Percentiles rank a stretch among this genome's conserved stretches.
Evolutionary conservation across 2,329 filamentous ascomycete species (phyloP).

Genomic region (Atkinsonella hypoxylon): DNA sequence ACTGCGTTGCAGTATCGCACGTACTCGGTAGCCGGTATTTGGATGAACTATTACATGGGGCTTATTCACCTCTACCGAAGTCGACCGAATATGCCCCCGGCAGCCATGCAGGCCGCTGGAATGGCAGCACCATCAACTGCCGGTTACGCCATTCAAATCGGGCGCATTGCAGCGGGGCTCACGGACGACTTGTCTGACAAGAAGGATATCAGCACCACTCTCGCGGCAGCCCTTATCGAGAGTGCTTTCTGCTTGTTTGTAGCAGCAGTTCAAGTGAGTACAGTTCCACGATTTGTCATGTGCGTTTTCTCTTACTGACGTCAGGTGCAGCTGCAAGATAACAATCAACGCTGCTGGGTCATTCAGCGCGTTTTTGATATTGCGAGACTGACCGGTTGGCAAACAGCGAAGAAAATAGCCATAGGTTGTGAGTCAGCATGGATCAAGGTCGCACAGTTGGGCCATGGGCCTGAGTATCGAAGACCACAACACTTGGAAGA

Average conservation of each 20-base stretch:
- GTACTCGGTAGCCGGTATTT: slow-evolving; percentile 76
- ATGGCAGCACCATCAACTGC: slow-evolving; percentile 63
- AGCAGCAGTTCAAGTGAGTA: slow-evolving; percentile 57
- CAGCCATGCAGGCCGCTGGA: slow-evolving; percentile 76
- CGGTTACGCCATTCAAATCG: slow-evolving; percentile 60
- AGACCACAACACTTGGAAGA: slow-evolving; percentile 29
- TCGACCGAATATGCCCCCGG: slow-evolving; percentile 83
- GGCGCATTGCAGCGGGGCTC: slow-evolving; percentile 66
- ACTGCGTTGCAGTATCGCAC: slow-evolving; percentile 70
- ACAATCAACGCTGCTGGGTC: slow-evolving; percentile 64
- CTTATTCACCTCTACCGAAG: slow-evolving; percentile 70
- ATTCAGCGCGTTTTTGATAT: slow-evolving; percentile 64
- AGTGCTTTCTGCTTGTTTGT: slow-evolving; percentile 76
- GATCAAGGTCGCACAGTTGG: slow-evolving; percentile 61
- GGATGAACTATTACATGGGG: slow-evolving; percentile 78
- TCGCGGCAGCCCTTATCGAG: slow-evolving; percentile 75
- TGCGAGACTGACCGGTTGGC: slow-evolving; percentile 74
- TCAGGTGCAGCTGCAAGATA: slow-evolving; percentile 32
- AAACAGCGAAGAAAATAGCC: slow-evolving; percentile 70
- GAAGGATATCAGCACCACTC: slow-evolving; percentile 56
- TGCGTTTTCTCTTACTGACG: neutral
- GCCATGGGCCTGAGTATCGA: slow-evolving; percentile 64
- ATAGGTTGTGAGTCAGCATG: slow-evolving; percentile 76
- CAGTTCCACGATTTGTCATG: neutral
- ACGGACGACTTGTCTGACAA: slow-evolving; percentile 41